A percentile compares a stretch with the other conserved stretches of the same genome.
Evolutionary conservation across 805 yeast genomes (phyloP).

Genomic region (Kodamaea restingae): DNA sequence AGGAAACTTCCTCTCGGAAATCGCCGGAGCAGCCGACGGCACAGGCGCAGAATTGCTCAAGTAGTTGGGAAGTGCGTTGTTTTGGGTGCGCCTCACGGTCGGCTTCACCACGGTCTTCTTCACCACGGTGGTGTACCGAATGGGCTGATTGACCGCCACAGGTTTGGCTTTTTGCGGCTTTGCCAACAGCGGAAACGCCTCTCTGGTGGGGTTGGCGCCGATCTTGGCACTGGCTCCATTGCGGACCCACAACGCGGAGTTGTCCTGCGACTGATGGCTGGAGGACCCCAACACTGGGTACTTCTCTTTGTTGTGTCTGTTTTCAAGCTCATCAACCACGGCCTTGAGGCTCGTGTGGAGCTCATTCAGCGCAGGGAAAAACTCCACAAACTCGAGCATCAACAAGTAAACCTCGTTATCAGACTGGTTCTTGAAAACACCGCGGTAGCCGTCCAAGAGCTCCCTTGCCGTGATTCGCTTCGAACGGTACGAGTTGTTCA

Average conservation of each 20-base stretch:
- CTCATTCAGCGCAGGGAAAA: conserved; percentile 45
- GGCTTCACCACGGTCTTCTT: conserved; percentile 14
- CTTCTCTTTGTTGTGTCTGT: conserved; percentile 26
- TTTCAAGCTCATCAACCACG: conserved; percentile 19
- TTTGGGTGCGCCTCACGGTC: conserved; percentile 15
- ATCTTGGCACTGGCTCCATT: conserved; percentile 1
- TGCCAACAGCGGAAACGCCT: conserved; percentile 33
- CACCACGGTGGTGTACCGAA: conserved; percentile 33
- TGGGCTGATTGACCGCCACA: conserved; percentile 20
- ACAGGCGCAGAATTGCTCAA: conserved; percentile 19
- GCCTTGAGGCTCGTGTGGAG: conserved; percentile 38
- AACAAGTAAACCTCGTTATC: conserved; percentile 53
- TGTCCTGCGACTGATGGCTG: conserved; percentile 6
- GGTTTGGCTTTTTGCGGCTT: conserved; percentile 21
- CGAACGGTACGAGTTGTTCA: conserved; percentile 47
- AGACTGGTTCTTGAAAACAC: conserved; percentile 41
- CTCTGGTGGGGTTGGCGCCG: conserved; percentile 15
- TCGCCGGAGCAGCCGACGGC: conserved; percentile 14
- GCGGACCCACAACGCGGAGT: conserved; percentile 14
- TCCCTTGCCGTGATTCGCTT: conserved; percentile 46
- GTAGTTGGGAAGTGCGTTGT: conserved; percentile 27
- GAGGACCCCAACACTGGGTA: conserved; percentile 48
- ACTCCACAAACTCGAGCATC: conserved; percentile 56
- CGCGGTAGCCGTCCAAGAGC: conserved; percentile 42
- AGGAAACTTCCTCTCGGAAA: conserved; percentile 43